Evolutionary conservation across 108 stramenopile genomes (phyloP).

Genomic region (Cyclotella baltica): DNA sequence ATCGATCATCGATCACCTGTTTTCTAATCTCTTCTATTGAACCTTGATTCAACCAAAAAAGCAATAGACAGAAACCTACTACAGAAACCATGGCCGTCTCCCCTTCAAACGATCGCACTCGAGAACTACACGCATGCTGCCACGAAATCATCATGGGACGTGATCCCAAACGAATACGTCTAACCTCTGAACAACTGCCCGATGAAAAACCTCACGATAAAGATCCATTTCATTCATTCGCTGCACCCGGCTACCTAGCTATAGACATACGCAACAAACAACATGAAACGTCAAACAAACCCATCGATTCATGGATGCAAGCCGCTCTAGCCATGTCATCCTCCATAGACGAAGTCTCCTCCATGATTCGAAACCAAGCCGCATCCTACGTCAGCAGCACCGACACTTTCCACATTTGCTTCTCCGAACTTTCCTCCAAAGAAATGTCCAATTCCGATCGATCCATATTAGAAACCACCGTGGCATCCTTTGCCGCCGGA

Average conservation of each 20-base stretch:
- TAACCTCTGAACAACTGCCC: slow-evolving; percentile 1
- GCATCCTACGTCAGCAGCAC: slow-evolving; percentile 36
- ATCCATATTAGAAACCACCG: slow-evolving; percentile 79
- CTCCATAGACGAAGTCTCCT: slow-evolving; percentile 50
- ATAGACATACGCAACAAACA: slow-evolving; percentile 17
- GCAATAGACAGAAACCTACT: neutral
- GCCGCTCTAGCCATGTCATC: slow-evolving; percentile 49
- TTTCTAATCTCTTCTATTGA: no score
- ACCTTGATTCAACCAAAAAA: neutral
- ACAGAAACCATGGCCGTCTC: neutral
- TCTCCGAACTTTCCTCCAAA: neutral
- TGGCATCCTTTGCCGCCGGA: slow-evolving; percentile 83
- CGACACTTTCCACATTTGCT: slow-evolving; percentile 47
- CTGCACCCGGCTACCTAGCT: slow-evolving; percentile 23
- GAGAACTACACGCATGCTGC: slow-evolving; percentile 47
- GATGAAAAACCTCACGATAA: slow-evolving; percentile 11
- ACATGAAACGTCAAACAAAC: neutral
- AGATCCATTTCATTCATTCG: neutral
- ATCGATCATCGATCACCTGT: no score
- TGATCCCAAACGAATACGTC: slow-evolving; percentile 38
- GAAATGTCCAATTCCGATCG: slow-evolving; percentile 74
- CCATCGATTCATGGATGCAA: slow-evolving; percentile 47
- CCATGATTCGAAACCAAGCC: slow-evolving; percentile 43
- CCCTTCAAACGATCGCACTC: slow-evolving; percentile 38
- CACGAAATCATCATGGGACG: slow-evolving; percentile 47